A percentile compares a stretch with the other conserved stretches of the same genome.
Evolutionary conservation across 331 rosid genomes (phyloP).

Genomic region (Spiraea crenata): DNA sequence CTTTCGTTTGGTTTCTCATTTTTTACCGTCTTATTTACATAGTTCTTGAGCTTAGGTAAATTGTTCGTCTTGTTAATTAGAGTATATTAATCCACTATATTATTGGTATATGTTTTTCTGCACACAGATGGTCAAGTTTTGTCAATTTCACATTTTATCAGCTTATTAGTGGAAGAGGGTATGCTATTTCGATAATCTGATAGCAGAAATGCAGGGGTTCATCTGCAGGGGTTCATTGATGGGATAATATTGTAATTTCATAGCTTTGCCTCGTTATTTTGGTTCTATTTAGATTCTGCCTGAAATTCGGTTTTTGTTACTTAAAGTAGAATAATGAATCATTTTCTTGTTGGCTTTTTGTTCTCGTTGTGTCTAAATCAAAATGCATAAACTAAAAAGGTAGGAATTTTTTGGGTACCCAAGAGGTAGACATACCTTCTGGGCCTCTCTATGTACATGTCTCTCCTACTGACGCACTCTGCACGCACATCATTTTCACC

Average conservation of each 20-base stretch:
- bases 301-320: neutral
- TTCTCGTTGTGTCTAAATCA: neutral
- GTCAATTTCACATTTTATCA: no score
- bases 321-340: neutral
- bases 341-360: neutral
- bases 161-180: no score
- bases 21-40: no score
- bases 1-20: no score
- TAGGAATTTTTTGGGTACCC: conserved; percentile 11
- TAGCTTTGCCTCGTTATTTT: neutral
- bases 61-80: neutral
- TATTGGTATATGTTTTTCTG: neutral
- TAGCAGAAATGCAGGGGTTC: no score
- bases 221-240: neutral
- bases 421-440: conserved; percentile 16
- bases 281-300: neutral
- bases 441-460: conserved; percentile 11
- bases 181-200: no score
- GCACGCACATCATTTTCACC: neutral
- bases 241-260: neutral
- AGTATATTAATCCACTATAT: neutral
- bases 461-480: conserved; percentile 10
- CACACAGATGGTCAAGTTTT: neutral
- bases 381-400: conserved; percentile 7
- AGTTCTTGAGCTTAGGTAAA: no score